Evolutionary conservation across 2,329 filamentous ascomycete genomes (phyloP).

Genomic region (Dothiorella sarmentorum): DNA sequence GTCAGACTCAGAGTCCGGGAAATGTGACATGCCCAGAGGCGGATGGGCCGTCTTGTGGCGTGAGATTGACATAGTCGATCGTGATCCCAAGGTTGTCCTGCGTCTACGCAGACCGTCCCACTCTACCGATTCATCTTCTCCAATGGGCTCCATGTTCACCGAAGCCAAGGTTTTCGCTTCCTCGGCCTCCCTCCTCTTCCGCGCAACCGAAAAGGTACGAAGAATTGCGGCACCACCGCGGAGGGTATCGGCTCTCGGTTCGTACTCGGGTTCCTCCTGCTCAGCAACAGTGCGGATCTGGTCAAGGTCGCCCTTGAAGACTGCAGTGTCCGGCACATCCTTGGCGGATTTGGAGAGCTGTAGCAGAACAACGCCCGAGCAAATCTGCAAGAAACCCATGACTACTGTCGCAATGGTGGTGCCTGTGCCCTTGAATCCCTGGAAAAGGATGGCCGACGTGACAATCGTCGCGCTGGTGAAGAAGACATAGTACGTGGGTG

Average conservation of each 20-base stretch:
- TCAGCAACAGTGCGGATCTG: constrained; percentile 94
- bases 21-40: constrained; percentile 81
- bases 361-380: constrained; percentile 83
- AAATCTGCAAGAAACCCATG: constrained; percentile 91
- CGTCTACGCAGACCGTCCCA: constrained; percentile 88
- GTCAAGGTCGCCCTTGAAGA: constrained; percentile 89
- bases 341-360: constrained; percentile 98
- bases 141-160: constrained; percentile 75
- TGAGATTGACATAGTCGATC: constrained; percentile 34
- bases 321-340: constrained; percentile 87
- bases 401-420: constrained; percentile 83
- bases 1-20: constrained; percentile 64
- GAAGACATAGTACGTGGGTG: constrained; percentile 97
- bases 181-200: constrained; percentile 73
- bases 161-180: constrained; percentile 76
- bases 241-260: constrained; percentile 94
- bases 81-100: constrained; percentile 52
- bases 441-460: constrained; percentile 87
- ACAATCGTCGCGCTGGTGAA: constrained; percentile 96
- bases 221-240: constrained; percentile 86
- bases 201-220: constrained; percentile 70
- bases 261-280: constrained; percentile 91
- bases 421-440: constrained; percentile 84
- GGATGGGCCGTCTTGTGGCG: constrained; percentile 60
- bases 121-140: constrained; percentile 76